Conservation (phyloP, 2,329 filamentous ascomycete genomes). For the Colletotrichum sp. region DNA sequence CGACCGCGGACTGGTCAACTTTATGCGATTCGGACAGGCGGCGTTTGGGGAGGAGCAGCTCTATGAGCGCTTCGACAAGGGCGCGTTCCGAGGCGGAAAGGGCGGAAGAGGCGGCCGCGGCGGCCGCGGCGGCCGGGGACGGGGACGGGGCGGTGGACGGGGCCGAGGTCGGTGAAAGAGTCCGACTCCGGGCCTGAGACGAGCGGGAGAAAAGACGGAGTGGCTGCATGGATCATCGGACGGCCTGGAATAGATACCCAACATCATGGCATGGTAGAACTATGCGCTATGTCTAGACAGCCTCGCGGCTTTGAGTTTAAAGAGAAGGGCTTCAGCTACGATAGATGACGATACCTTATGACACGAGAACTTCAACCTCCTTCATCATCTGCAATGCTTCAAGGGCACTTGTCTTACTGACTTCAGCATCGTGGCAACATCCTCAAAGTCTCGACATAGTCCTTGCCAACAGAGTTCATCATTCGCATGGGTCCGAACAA, state of each 20-base stretch:
- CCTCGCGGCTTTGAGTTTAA: not conserved
- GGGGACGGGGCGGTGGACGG: conserved; percentile 40
- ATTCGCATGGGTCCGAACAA: not conserved
- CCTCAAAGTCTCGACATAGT: not conserved
- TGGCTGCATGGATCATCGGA: not conserved
- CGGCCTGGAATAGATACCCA: not conserved
- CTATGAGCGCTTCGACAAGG: conserved; percentile 61
- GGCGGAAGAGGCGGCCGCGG: conserved; percentile 43
- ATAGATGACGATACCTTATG: not conserved
- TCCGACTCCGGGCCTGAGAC: conserved; percentile 24
- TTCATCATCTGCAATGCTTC: not conserved
- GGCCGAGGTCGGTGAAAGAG: conserved; percentile 28
- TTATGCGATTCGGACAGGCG: conserved; percentile 79
- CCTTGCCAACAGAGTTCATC: not conserved
- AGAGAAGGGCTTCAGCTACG: not conserved
- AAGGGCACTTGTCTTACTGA: not conserved
- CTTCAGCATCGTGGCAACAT: not conserved
- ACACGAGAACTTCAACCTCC: not conserved
- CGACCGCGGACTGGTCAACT: conserved; percentile 89
- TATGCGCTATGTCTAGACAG: not conserved
- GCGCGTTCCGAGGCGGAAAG: conserved; percentile 41
- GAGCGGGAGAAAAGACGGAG: conserved; percentile 15
- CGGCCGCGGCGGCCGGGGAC: conserved; percentile 50
- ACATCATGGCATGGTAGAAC: not conserved
- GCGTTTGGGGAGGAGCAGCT: conserved; percentile 79